Base-by-base conservation (phyloP, 345 rosid genomes). In the Salix koriyanagi region DNA sequence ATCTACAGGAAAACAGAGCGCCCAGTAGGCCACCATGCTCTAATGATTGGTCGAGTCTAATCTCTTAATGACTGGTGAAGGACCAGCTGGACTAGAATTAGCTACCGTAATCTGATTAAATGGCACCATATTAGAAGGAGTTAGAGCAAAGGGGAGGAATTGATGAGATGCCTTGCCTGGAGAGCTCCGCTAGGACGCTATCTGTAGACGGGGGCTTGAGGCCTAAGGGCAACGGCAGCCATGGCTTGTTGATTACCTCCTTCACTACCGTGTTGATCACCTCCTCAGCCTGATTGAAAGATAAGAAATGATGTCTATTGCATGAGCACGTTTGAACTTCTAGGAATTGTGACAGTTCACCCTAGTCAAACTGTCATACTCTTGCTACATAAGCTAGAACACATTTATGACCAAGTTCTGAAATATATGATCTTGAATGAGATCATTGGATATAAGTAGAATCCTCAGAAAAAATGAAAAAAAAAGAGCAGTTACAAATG, bases 181-280 rank as follows among this genome's bases (percentile, higher is more conserved):
- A 91, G 32, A 96, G 94, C 85, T 96, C 99, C 6, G 91, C 88
- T 4, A 93, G 85, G 67, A 96, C 97, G 73, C 83, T 75, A 5
- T 96, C 98, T 5, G 91, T 84, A 3, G 98, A 81, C 9, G 99
- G 98, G 19, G 97, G 91, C 80, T 91, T 96, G 0, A 96, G 91
- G 21, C 99, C 97, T 28, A 96, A 73, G 3, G 99, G 99, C 80
- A 91, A 78, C 15, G 99, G 97, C 34, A 93, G 79, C 98, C 97
- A 89, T 65, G 99, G 98, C 83, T 90, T 93, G 91, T 75, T 91
- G 34, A 96, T 89, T 78, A 89, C 98, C 83, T 96, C 99, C 78
- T 89, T 92, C 77, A 96, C 89, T 21, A 87, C 89, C 80, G 81
- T 86, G 84, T 96, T 97, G 11, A 96, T 78, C 52, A 87, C 87